Evolutionary conservation across 2,329 filamentous ascomycete genomes (phyloP).

Genomic region (Beauveria scarabaeidicola): DNA sequence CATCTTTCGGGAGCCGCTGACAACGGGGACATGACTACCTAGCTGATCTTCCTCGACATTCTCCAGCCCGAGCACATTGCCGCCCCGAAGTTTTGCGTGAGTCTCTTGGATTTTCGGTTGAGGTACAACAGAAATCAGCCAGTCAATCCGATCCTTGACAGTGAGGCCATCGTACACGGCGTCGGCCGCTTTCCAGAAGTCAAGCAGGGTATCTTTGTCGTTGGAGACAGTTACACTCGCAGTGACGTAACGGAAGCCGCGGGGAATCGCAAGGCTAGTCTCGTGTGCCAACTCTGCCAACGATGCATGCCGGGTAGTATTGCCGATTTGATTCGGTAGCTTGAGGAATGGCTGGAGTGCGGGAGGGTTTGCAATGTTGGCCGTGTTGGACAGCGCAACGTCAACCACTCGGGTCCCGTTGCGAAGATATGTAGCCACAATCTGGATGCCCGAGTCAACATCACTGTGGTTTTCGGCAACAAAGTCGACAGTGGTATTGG

Average conservation of each 20-base stretch:
- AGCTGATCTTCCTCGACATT: constrained; percentile 10
- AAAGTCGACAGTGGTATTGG: constrained; percentile 6
- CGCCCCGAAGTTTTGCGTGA: constrained; percentile 1
- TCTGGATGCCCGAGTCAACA: constrained; percentile 7
- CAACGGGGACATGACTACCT: constrained; percentile 2
- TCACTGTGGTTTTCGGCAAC: constrained; percentile 8
- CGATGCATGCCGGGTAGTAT: constrained; percentile 7
- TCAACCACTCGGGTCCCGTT: constrained; percentile 7
- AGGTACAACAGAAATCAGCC: constrained; percentile 14
- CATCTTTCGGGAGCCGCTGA: not conserved
- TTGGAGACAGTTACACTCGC: constrained; percentile 12
- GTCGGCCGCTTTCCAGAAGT: constrained; percentile 11
- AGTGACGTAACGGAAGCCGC: constrained; percentile 15
- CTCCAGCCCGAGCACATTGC: constrained; percentile 13
- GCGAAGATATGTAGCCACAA: constrained; percentile 10
- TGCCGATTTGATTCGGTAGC: constrained; percentile 11
- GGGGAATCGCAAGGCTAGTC: constrained; percentile 11
- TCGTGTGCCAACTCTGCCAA: constrained; percentile 12
- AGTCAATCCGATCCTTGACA: constrained; percentile 13
- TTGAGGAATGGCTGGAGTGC: constrained; percentile 10
- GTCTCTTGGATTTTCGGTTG: constrained; percentile 13
- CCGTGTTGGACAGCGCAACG: constrained; percentile 9
- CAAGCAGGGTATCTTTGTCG: constrained; percentile 10
- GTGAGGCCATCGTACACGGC: constrained; percentile 11
- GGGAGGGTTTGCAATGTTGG: constrained; percentile 9